Evolutionary conservation across 352 stramenopile genomes (phyloP).

Genomic region (Albugo laibachii): DNA sequence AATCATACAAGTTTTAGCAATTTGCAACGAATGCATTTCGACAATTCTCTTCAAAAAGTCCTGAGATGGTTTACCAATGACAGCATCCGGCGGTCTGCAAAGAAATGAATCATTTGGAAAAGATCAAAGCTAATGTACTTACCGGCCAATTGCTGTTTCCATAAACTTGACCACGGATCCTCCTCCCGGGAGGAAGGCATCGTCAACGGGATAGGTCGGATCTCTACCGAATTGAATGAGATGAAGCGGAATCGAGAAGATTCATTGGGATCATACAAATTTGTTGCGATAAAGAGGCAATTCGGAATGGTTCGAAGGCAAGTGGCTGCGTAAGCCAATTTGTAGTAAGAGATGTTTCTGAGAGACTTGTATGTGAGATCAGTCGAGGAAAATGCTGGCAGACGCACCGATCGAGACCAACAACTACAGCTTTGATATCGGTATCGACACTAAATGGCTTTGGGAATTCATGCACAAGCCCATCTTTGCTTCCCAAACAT

Average conservation of each 20-base stretch:
- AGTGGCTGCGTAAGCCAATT: constrained; percentile 55
- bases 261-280: constrained; percentile 27
- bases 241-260: background rate
- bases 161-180: constrained; percentile 52
- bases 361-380: background rate
- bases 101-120: background rate
- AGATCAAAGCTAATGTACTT: constrained; percentile 4
- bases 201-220: constrained; percentile 50
- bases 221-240: constrained; percentile 16
- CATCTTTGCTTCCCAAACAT: constrained; percentile 40
- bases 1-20: constrained; percentile 72
- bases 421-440: constrained; percentile 58
- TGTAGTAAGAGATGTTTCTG: constrained; percentile 71
- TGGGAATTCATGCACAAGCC: constrained; percentile 45
- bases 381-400: background rate
- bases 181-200: constrained; percentile 47
- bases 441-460: constrained; percentile 41
- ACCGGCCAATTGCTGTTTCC: constrained; percentile 42
- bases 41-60: constrained; percentile 65
- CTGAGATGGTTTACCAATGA: constrained; percentile 70
- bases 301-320: constrained; percentile 49
- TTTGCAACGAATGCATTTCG: constrained; percentile 38
- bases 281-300: constrained; percentile 68
- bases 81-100: constrained; percentile 32
- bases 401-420: constrained; percentile 33